Evolutionary conservation across 1,139 yeast species (phyloP).

Genomic region (Lodderomyces jiufengensis): DNA sequence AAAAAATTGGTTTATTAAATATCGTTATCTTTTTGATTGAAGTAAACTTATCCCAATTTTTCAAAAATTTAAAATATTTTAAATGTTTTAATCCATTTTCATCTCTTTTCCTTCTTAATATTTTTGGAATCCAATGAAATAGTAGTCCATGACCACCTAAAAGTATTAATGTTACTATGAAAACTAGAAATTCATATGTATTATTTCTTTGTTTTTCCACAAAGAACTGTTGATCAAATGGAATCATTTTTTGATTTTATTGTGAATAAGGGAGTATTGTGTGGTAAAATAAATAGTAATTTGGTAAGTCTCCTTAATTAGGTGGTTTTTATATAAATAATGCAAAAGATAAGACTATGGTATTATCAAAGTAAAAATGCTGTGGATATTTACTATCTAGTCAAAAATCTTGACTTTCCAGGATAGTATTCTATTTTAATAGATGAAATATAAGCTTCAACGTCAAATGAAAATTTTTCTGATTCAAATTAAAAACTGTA

Average conservation of each 20-base stretch:
- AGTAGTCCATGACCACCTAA: slow-evolving; percentile 38
- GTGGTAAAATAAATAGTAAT: too few species aligned
- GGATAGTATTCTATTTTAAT: too few species aligned
- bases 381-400: too few species aligned
- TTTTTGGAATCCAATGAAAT: slow-evolving; percentile 40
- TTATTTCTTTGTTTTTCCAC: slow-evolving; percentile 36
- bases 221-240: slow-evolving; percentile 25
- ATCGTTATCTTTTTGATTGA: slow-evolving; percentile 24
- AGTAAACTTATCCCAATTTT: slow-evolving; percentile 28
- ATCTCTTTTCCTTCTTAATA: slow-evolving; percentile 12
- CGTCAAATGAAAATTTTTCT: too few species aligned
- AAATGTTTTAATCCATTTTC: slow-evolving; percentile 5
- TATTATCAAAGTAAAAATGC: too few species aligned
- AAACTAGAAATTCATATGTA: slow-evolving; percentile 34
- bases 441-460: too few species aligned
- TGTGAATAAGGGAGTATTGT: not conserved
- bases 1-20: slow-evolving; percentile 17
- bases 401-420: too few species aligned
- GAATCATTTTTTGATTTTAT: slow-evolving; percentile 10
- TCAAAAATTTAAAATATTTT: slow-evolving; percentile 24
- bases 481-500: too few species aligned
- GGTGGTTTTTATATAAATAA: not conserved
- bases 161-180: slow-evolving; percentile 23
- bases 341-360: too few species aligned
- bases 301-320: not conserved